Base-by-base conservation (phyloP, 495 filamentous ascomycete species). In the Podospora bellae-mahoneyi region DNA sequence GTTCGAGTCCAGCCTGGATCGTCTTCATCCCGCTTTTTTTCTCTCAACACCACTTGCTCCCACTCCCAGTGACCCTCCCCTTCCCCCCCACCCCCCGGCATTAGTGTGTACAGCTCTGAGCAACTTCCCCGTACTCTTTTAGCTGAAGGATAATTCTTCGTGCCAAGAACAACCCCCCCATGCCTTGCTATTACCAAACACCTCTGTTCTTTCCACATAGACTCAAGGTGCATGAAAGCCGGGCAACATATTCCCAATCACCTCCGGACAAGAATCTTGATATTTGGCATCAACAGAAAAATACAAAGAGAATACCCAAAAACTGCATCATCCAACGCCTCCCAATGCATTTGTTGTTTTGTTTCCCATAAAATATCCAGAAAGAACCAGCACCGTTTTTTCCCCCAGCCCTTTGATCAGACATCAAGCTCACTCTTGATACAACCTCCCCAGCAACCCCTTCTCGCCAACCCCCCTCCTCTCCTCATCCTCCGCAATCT, bases 21-120 rank as follows among this genome's bases (percentile, higher is more conserved):
- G n/a, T 61, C 59, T 18, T 27, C 3, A 3, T 61, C 16, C 10
- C 16, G 4, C 30, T 61, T 61, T 30, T 61, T 28, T 61, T 32
- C n/a, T 13, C 7, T n/a, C 23, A 6, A 58, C 23, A 23, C 23
- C 23, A 23, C 23, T 23, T 23, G 23, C n/a, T 7, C 18, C 6
- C 13, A 5, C 56, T 58, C 56, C n/a, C 56, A 20, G 56, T 58
- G 19, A 27, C 10, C 10, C 18, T n/a, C 5, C 1, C 39, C 0
- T 20, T 0, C 18, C 19, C 0, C 20, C 39, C 18, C 19, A 0
- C 20, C 39, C 9, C 39, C 39, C 78, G 95, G 95, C 95, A 99
- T 97, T 90, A 92, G 93, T 99, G 95, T 99, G 95, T 99, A 99
- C 95, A 97, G 92, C 93, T 87, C 84, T 86, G 86, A 86, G 86